These are phyloP conservation scores for Claviceps purpurea DNA, from an alignment of 2,329 filamentous ascomycete species.

Conservation along the genomic window DNA sequence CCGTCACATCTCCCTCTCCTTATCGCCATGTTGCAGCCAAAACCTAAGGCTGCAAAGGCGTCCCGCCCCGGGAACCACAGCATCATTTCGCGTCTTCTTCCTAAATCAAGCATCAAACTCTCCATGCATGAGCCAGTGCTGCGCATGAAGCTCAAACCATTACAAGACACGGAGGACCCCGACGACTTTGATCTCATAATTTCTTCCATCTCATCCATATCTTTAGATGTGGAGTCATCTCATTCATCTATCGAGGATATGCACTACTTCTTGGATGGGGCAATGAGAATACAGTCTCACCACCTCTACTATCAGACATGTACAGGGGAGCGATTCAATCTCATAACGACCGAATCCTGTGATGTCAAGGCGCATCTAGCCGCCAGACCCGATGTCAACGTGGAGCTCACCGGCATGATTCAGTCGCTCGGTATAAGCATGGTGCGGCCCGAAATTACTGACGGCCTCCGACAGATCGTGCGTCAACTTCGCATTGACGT, in stretches of 20 bases:
- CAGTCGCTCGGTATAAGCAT: conserved; percentile 84
- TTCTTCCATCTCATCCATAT: conserved; percentile 86
- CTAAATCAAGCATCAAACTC: conserved; percentile 88
- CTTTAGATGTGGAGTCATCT: conserved; percentile 88
- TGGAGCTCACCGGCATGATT: conserved; percentile 64
- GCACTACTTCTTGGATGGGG: conserved; percentile 75
- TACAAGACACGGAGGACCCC: conserved; percentile 47
- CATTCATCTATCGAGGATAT: conserved; percentile 73
- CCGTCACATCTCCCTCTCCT: conserved; percentile 83
- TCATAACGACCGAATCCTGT: conserved; percentile 76
- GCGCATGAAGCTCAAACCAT: conserved; percentile 73
- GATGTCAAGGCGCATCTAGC: conserved; percentile 78
- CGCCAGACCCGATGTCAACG: conserved; percentile 73
- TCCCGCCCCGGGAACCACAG: conserved; percentile 42
- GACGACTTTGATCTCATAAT: conserved; percentile 93
- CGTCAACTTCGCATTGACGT: conserved; percentile 64
- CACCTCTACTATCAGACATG: conserved; percentile 90
- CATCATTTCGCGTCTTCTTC: conserved; percentile 78
- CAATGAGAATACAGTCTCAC: conserved; percentile 72
- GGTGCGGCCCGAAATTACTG: conserved; percentile 81
- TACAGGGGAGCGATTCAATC: conserved; percentile 66
- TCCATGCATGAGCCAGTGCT: conserved; percentile 94
- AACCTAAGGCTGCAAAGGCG: conserved; percentile 20
- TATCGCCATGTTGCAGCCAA: conserved; percentile 57
- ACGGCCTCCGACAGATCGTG: conserved; percentile 84